phyloP scores from a whole-genome alignment of 169 alveolate species.

The Ichthyophthirius multifiliis region DNA sequence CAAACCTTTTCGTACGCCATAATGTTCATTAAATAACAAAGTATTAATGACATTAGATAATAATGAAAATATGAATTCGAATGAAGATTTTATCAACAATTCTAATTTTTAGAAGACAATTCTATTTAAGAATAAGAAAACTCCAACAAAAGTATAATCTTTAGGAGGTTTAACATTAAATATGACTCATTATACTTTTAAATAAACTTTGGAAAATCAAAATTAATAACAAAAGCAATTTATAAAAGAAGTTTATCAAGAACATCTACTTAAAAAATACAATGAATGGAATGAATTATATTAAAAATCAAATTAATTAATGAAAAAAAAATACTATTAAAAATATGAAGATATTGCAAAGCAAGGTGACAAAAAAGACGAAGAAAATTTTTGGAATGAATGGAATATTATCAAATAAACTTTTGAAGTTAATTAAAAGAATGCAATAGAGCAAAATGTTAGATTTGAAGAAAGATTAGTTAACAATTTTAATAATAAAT shows the following conservation, averaged over 20 bases:
- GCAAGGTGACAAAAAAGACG: neutral
- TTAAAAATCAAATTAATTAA: neutral
- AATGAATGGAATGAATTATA: slow-evolving; percentile 6
- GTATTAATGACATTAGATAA: no score
- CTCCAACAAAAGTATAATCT: neutral
- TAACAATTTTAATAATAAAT: neutral
- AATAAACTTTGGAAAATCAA: neutral
- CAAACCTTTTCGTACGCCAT: neutral
- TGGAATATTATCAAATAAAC: neutral
- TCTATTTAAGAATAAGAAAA: neutral
- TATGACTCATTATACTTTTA: neutral
- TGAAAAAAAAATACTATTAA: neutral
- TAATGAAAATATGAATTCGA: neutral
- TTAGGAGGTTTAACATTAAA: neutral
- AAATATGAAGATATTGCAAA: neutral
- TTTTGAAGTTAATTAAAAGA: neutral
- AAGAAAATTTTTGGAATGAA: slow-evolving; percentile 1
- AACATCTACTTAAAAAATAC: neutral
- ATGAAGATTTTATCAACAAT: neutral
- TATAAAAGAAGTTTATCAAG: neutral
- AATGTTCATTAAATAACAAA: no score
- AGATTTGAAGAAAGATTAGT: neutral
- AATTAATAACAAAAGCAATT: neutral
- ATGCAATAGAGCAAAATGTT: neutral
- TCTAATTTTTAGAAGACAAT: neutral